Percentiles rank a stretch among this genome's conserved stretches.
Evolutionary conservation across 176 grass and related monocot genomes (phyloP).

Genomic region (Aegilops longissima): DNA sequence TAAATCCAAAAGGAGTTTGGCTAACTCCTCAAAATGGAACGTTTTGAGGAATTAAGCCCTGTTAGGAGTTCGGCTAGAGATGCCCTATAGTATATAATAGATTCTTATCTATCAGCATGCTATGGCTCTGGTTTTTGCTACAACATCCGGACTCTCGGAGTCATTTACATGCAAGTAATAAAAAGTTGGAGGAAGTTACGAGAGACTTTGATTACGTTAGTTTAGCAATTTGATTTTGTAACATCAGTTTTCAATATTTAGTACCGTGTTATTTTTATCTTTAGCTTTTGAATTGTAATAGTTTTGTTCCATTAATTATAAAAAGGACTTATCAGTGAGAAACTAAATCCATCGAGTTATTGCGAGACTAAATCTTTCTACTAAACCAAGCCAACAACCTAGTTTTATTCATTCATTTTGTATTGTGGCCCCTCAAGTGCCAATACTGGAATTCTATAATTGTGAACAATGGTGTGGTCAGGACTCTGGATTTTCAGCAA

Average conservation of each 20-base stretch:
- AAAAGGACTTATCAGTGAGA: too few relatives aligned
- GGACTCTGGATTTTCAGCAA: background rate
- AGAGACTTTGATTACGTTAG: background rate
- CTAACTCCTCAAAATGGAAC: too few relatives aligned
- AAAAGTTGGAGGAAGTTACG: background rate
- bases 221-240: background rate
- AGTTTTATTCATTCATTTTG: conserved; percentile 13
- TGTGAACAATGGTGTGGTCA: background rate
- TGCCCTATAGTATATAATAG: background rate
- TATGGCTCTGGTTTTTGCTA: background rate
- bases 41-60: too few relatives aligned
- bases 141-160: background rate
- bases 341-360: background rate
- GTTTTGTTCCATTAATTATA: too few relatives aligned
- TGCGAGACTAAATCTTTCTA: background rate
- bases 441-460: background rate
- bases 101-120: background rate
- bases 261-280: background rate
- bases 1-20: too few relatives aligned
- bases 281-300: background rate
- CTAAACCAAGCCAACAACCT: conserved; percentile 16
- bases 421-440: background rate
- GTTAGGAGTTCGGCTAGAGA: too few relatives aligned
- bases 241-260: background rate
- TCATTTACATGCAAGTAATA: background rate